Conservation (phyloP, 192 early-diverging fungal genomes). For the Coemansia sp. region DNA sequence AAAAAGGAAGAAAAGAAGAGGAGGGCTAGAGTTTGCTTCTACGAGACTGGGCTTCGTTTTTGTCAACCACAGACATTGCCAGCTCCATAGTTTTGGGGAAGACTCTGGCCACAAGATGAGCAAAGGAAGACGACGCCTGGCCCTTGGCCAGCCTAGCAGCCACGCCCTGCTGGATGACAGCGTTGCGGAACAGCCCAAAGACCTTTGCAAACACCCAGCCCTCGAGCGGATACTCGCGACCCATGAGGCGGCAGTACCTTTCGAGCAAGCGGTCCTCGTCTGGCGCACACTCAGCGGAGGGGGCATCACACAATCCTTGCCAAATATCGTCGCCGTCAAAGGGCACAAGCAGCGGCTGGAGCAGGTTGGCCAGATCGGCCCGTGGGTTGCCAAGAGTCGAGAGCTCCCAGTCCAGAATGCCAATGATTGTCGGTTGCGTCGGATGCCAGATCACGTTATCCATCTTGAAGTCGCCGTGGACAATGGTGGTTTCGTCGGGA, state of each 20-base stretch:
- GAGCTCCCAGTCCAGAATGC: slow-evolving; percentile 90
- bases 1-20: background rate
- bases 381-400: slow-evolving; percentile 91
- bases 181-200: slow-evolving; percentile 84
- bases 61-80: slow-evolving; percentile 63
- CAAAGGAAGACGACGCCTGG: slow-evolving; percentile 82
- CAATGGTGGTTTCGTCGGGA: slow-evolving; percentile 74
- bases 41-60: slow-evolving; percentile 19
- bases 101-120: slow-evolving; percentile 34
- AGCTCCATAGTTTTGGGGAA: slow-evolving; percentile 51
- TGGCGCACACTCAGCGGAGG: slow-evolving; percentile 60
- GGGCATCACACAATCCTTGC: slow-evolving; percentile 56
- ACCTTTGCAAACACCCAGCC: slow-evolving; percentile 81
- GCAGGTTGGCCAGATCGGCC: slow-evolving; percentile 84
- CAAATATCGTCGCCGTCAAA: slow-evolving; percentile 16
- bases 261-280: slow-evolving; percentile 66
- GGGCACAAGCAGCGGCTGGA: slow-evolving; percentile 70
- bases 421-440: slow-evolving; percentile 71
- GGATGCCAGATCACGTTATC: slow-evolving; percentile 82
- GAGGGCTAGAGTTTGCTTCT: slow-evolving; percentile 38
- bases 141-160: slow-evolving; percentile 82
- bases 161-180: slow-evolving; percentile 86
- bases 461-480: slow-evolving; percentile 94
- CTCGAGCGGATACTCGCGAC: slow-evolving; percentile 70
- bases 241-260: slow-evolving; percentile 66